These are phyloP conservation scores for Linnemannia schmuckeri DNA, from an alignment of 192 early-diverging fungal genomes.

Conservation along the genomic window DNA sequence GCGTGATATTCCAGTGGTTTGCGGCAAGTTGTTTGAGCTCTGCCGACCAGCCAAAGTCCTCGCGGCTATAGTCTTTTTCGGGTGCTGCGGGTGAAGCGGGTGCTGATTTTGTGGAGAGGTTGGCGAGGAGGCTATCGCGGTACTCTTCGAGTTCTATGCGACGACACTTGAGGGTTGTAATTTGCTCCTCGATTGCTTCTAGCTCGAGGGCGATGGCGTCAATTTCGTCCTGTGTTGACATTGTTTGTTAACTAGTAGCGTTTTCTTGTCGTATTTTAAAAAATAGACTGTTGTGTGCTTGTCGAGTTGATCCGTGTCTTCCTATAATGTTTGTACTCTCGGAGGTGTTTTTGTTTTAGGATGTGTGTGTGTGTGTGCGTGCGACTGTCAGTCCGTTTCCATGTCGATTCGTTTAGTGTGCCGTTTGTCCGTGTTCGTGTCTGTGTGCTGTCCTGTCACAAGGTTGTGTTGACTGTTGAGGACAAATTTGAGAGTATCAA, in stretches of 20 bases:
- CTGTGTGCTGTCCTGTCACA: background rate
- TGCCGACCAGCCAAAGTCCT: conserved; percentile 67
- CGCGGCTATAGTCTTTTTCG: conserved; percentile 55
- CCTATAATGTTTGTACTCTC: background rate
- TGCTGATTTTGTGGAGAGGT: background rate
- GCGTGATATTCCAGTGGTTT: conserved; percentile 60
- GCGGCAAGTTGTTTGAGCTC: conserved; percentile 53
- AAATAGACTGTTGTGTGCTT: background rate
- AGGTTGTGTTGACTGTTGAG: background rate
- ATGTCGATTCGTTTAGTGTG: too few species aligned
- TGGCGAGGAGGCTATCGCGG: conserved; percentile 22
- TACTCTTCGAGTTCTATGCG: conserved; percentile 35
- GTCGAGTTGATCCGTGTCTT: conserved; percentile 11
- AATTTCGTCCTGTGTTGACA: conserved; percentile 25
- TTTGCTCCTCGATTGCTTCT: conserved; percentile 27
- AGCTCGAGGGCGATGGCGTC: conserved; percentile 37
- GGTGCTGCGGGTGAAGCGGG: background rate
- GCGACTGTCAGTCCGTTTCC: too few species aligned
- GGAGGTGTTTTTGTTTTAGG: background rate
- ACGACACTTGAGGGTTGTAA: conserved; percentile 27
- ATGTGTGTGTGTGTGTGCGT: background rate
- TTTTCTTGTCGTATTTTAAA: background rate
- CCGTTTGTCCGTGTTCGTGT: too few species aligned
- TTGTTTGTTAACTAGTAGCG: background rate
- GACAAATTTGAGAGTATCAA: background rate